Conservation (phyloP, 208 protist genomes). For the Acanthamoeba triangularis region DNA sequence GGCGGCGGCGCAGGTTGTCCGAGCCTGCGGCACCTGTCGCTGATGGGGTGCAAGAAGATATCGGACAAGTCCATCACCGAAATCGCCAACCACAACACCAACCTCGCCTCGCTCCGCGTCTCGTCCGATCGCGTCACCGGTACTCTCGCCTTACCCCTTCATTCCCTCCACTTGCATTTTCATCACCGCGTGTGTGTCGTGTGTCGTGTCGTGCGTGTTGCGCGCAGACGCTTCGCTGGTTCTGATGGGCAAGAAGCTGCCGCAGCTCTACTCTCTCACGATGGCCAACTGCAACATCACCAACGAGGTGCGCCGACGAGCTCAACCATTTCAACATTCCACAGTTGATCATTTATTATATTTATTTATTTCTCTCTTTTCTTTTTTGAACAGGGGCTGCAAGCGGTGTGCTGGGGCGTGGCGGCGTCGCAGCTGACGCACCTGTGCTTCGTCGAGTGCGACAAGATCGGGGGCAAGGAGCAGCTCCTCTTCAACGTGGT, state of each 20-base stretch:
- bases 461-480: conserved; percentile 26
- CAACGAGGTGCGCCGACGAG: not conserved
- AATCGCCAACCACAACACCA: conserved; percentile 27
- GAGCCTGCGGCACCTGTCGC: conserved; percentile 28
- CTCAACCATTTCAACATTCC: not conserved
- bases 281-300: conserved; percentile 63
- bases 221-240: not conserved
- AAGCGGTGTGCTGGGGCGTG: conserved; percentile 27
- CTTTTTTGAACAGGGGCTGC: conserved; percentile 38
- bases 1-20: conserved; percentile 1
- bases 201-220: not conserved
- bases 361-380: too few species aligned
- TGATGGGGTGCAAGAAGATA: conserved; percentile 66
- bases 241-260: conserved; percentile 37
- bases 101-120: conserved; percentile 11
- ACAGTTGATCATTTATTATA: not conserved
- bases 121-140: conserved; percentile 16
- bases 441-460: conserved; percentile 30
- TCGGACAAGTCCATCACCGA: conserved; percentile 60
- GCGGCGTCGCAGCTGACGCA: conserved; percentile 51
- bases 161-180: not conserved
- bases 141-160: not conserved
- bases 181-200: not conserved
- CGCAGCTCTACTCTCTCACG: conserved; percentile 53
- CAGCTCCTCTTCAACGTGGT: not conserved